Evolutionary conservation across 108 stramenopile species (phyloP).

Genomic region (Cyclostephanos tholiformis): DNA sequence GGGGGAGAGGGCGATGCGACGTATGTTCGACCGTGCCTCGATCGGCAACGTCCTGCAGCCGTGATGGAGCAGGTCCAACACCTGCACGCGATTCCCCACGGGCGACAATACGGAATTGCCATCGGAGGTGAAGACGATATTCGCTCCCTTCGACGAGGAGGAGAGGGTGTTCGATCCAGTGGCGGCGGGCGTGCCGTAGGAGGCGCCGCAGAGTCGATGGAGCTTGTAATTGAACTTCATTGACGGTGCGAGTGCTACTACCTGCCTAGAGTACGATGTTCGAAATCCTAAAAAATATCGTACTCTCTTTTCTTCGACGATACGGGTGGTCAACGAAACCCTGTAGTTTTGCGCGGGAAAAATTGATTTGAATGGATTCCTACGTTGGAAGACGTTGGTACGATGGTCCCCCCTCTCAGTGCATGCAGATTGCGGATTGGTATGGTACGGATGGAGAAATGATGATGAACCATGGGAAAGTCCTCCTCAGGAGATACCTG

Average conservation of each 20-base stretch:
- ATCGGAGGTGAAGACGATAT: slow-evolving; percentile 91
- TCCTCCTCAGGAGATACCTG: slow-evolving; percentile 33
- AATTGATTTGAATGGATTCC: no score
- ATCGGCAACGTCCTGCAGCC: slow-evolving; percentile 86
- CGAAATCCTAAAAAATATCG: no score
- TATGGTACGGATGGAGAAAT: no score
- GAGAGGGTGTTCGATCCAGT: slow-evolving; percentile 49
- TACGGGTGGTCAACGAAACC: no score
- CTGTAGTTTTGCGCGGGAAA: no score
- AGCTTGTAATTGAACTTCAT: slow-evolving; percentile 97
- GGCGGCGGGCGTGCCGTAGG: slow-evolving; percentile 82
- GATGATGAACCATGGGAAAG: background rate
- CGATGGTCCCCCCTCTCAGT: no score
- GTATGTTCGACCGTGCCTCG: slow-evolving; percentile 91
- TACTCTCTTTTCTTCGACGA: no score
- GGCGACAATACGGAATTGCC: slow-evolving; percentile 90
- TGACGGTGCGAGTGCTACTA: no score
- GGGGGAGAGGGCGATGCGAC: slow-evolving; percentile 82
- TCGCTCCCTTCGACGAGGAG: slow-evolving; percentile 74
- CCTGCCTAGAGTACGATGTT: no score
- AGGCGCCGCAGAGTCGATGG: slow-evolving; percentile 92
- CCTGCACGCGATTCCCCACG: slow-evolving; percentile 92
- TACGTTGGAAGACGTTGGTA: no score
- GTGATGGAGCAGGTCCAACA: slow-evolving; percentile 91
- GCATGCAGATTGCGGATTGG: no score